Evolutionary conservation across 2,329 filamentous ascomycete genomes (phyloP).

Genomic region (Cytospora piceicola): DNA sequence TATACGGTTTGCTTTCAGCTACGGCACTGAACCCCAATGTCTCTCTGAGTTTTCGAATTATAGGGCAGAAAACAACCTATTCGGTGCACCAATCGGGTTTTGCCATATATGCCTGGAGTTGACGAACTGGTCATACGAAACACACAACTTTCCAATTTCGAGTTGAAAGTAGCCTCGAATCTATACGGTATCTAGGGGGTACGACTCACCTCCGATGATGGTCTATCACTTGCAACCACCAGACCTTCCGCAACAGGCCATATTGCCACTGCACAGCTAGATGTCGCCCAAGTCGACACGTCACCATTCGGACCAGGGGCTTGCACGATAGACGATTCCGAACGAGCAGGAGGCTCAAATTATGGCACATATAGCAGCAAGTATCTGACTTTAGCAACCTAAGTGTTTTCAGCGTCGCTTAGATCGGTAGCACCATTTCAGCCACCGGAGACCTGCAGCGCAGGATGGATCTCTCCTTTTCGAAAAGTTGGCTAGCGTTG

Average conservation of each 20-base stretch:
- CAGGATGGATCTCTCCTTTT: neutral
- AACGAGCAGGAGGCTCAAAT: neutral
- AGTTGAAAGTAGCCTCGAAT: neutral
- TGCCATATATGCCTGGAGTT: neutral
- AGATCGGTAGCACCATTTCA: constrained; percentile 23
- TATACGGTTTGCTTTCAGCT: neutral
- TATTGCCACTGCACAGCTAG: neutral
- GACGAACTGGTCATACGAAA: neutral
- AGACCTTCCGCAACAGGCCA: neutral
- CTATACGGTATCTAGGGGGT: neutral
- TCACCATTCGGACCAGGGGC: neutral
- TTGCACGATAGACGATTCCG: neutral
- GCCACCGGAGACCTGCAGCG: constrained; percentile 30
- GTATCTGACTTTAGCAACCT: neutral
- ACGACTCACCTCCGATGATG: neutral
- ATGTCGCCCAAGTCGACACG: neutral
- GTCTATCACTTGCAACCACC: neutral
- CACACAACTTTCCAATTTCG: neutral
- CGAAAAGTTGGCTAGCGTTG: constrained; percentile 14
- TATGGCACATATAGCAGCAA: neutral
- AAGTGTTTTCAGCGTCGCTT: constrained; percentile 18
- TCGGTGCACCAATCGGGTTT: neutral
- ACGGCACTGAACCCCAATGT: neutral
- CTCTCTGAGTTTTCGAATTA: neutral
- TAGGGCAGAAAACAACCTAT: neutral